Conservation (phyloP, 345 rosid genomes). For the Limnanthes douglasii region DNA sequence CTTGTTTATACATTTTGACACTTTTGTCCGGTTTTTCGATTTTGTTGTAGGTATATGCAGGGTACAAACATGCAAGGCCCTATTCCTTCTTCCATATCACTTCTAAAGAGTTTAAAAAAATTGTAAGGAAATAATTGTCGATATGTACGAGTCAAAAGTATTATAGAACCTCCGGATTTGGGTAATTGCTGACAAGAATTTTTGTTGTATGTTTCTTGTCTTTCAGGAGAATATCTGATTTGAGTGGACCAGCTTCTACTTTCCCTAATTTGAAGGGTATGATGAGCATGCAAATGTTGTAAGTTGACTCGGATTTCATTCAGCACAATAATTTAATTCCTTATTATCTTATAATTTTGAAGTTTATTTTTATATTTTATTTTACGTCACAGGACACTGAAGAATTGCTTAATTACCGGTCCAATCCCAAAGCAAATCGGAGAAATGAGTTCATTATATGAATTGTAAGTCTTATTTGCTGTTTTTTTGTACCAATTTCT, state of each 20-base stretch:
- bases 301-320: slow-evolving; percentile 13
- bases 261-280: slow-evolving; percentile 35
- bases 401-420: slow-evolving; percentile 44
- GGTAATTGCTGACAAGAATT: too few relatives aligned
- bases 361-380: neutral
- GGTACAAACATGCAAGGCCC: slow-evolving; percentile 89
- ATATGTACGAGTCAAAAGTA: slow-evolving; percentile 46
- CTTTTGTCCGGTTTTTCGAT: neutral
- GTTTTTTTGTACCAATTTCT: too few relatives aligned
- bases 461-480: slow-evolving; percentile 45
- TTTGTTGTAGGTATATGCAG: slow-evolving; percentile 45
- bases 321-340: slow-evolving; percentile 3
- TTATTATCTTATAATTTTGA: too few relatives aligned
- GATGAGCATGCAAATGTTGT: slow-evolving; percentile 20
- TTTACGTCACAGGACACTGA: slow-evolving; percentile 31
- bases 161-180: too few relatives aligned
- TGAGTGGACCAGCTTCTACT: slow-evolving; percentile 27
- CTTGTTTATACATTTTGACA: too few relatives aligned
- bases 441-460: slow-evolving; percentile 11
- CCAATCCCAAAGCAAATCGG: slow-evolving; percentile 37
- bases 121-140: slow-evolving; percentile 44
- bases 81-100: slow-evolving; percentile 50
- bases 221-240: slow-evolving; percentile 55
- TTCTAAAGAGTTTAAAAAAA: slow-evolving; percentile 23
- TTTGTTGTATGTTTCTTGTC: neutral